A percentile compares a stretch with the other conserved stretches of the same genome.
These are phyloP conservation scores for Phytophthora cajani DNA, from an alignment of 352 stramenopile species.

Conservation along the genomic window DNA sequence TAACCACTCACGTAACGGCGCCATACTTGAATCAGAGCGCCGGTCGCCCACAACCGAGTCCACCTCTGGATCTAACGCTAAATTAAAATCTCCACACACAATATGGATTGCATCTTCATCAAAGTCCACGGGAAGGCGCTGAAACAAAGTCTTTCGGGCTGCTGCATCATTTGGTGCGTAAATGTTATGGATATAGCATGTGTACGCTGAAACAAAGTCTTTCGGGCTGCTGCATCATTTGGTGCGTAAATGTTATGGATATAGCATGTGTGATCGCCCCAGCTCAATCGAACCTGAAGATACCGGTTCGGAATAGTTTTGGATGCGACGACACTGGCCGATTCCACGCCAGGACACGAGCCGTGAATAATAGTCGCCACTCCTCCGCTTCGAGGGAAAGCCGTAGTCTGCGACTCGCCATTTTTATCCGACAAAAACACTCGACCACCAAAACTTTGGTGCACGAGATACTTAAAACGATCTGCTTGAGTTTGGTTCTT, in stretches of 20 bases:
- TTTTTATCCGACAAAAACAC: conserved; percentile 11
- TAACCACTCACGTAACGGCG: not conserved
- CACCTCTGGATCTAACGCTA: not conserved
- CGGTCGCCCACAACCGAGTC: not conserved
- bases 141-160: conserved; percentile 2
- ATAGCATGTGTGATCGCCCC: no score
- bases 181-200: conserved; percentile 15
- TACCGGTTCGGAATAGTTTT: no score
- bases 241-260: no score
- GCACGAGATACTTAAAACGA: conserved; percentile 1
- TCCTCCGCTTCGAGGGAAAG: conserved; percentile 4
- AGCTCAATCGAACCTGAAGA: not conserved
- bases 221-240: no score
- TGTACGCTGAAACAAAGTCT: no score
- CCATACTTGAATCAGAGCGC: not conserved
- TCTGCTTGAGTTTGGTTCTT: not conserved
- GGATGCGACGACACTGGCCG: not conserved
- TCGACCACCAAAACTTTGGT: not conserved
- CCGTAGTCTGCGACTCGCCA: not conserved
- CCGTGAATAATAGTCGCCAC: conserved; percentile 12
- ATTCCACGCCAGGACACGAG: conserved; percentile 1
- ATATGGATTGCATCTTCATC: conserved; percentile 4
- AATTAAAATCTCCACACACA: conserved; percentile 10
- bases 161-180: conserved; percentile 14
- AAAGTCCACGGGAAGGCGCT: conserved; percentile 1